These are phyloP conservation scores for Globisporangium abappressorium DNA, from an alignment of 352 stramenopile species.

Conservation along the genomic window DNA sequence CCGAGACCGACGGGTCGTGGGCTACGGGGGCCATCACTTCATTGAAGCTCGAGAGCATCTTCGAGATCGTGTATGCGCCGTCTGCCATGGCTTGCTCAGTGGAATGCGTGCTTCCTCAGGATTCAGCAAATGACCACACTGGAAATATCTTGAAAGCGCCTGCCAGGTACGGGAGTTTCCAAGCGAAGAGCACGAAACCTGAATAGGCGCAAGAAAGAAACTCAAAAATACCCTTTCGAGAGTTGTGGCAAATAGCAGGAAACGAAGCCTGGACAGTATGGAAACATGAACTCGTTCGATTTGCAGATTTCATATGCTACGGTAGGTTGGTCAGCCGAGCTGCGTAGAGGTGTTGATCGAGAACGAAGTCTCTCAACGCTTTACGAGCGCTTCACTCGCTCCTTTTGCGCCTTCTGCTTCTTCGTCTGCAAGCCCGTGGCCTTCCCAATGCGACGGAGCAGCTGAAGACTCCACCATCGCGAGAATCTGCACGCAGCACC, in stretches of 20 bases:
- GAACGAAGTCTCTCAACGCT: neutral
- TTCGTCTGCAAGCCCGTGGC: slow-evolving; percentile 73
- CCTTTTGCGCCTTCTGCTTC: slow-evolving; percentile 41
- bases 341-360: too few species aligned
- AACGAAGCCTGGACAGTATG: neutral
- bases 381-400: slow-evolving; percentile 22
- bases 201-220: neutral
- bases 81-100: slow-evolving; percentile 23
- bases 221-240: neutral
- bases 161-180: neutral
- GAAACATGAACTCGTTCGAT: neutral
- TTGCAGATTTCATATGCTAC: neutral
- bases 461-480: slow-evolving; percentile 77
- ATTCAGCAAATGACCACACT: neutral
- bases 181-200: neutral
- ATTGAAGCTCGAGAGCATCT: slow-evolving; percentile 83
- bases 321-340: neutral
- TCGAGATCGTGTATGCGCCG: slow-evolving; percentile 78
- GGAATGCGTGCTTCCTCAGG: neutral
- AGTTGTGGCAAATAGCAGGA: neutral
- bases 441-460: slow-evolving; percentile 78
- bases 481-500: slow-evolving; percentile 48
- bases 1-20: slow-evolving; percentile 35
- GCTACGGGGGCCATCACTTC: slow-evolving; percentile 69
- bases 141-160: too few species aligned